Evolutionary conservation across 176 grass and related monocot species (phyloP), one percentile per base, ranked within the genome.

Genomic region (Eragrostis nindensis): DNA sequence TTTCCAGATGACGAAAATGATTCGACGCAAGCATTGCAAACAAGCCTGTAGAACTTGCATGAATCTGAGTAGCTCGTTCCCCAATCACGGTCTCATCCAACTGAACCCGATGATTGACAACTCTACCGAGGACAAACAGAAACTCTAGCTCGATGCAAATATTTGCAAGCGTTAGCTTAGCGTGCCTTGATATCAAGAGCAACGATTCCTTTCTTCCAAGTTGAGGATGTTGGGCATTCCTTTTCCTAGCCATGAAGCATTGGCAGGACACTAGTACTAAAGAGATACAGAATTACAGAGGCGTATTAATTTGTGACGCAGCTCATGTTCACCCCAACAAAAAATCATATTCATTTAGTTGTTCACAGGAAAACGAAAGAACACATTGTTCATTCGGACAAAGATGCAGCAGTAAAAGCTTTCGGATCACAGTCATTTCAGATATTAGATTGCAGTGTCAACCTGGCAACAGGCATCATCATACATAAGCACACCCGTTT

Each of bases 191-290:
- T 21, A 40, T 5, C 5, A 41, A 30, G 30, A 13, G 13, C 27
- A 56, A 56, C 3, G 36, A 72, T 88, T 66, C 86, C 27, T 83
- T 79, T 18, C 74, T 71, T 83, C 41, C 42, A 17, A 39, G 22
- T 3, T 22, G 42, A 22, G 18, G n/a, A 36, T 29, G 17, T 41
- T 48, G 21, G 19, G 6, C 11, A 46, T 48, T 32, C 4, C 57
- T 16, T 73, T 79, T 21, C 62, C 61, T 66, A 22, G 38, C 11
- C 74, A 29, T 6, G 48, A 73, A 66, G 67, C 86, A 83, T 73
- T 12, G 0, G 11, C 17, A 26, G 11, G 1, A 44, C 9, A 5
- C 1, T 44, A 44, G 42, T 8, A 44, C 42, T 1, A 44, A 42
- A 42, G 0, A 4, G 1, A 42, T 42, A 42, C 4, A 5, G 42